These are phyloP conservation scores for Aspergillus sp. DNA, from an alignment of 2,329 filamentous ascomycete species.

Conservation along the genomic window DNA sequence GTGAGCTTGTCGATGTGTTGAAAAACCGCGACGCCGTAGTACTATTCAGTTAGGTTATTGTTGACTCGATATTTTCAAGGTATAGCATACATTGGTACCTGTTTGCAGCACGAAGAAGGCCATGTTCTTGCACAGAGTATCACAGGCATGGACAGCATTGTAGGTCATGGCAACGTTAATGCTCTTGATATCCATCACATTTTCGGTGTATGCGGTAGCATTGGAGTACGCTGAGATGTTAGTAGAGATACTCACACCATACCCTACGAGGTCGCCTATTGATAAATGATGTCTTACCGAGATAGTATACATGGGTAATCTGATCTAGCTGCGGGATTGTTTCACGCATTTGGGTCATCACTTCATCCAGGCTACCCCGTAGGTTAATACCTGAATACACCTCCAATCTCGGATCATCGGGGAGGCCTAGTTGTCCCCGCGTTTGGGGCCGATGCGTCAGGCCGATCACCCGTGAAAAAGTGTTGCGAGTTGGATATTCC, in stretches of 20 bases:
- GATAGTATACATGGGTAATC: conserved; percentile 49
- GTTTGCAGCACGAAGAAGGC: conserved; percentile 46
- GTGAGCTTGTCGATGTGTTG: conserved; percentile 25
- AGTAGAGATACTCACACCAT: background rate
- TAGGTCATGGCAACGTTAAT: conserved; percentile 44
- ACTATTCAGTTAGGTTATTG: conserved; percentile 27
- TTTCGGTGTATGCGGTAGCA: conserved; percentile 38
- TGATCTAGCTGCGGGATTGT: conserved; percentile 40
- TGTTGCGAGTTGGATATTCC: conserved; percentile 28
- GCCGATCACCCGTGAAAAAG: conserved; percentile 30
- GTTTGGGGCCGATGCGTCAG: conserved; percentile 26
- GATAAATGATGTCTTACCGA: conserved; percentile 28
- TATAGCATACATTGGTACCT: conserved; percentile 40
- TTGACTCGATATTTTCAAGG: background rate
- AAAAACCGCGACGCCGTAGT: conserved; percentile 31
- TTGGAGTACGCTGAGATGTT: conserved; percentile 20
- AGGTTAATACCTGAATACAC: conserved; percentile 29
- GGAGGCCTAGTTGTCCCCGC: conserved; percentile 19
- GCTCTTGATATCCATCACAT: conserved; percentile 35
- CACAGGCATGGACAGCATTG: conserved; percentile 42
- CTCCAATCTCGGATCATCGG: conserved; percentile 21
- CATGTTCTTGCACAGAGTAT: conserved; percentile 40
- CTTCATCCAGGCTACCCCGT: conserved; percentile 28
- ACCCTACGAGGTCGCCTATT: background rate
- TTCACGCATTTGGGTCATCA: conserved; percentile 36